Evolutionary conservation across 2,329 filamentous ascomycete genomes (phyloP).

Genomic region (Hansfordia pulvinata): DNA sequence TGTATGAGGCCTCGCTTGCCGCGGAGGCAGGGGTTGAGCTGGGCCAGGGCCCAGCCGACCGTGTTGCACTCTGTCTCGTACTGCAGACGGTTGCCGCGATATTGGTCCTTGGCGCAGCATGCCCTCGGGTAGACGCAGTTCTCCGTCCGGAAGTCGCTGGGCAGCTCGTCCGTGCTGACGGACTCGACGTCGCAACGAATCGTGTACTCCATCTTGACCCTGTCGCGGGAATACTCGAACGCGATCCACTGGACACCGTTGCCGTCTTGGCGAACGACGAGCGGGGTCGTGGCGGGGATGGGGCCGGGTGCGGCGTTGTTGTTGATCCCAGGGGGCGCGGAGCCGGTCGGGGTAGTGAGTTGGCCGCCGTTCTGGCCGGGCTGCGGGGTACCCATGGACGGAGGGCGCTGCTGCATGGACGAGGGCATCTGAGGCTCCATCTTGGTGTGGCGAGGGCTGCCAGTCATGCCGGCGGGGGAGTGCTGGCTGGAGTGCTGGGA

Average conservation of each 20-base stretch:
- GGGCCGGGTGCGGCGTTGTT: conserved; percentile 88
- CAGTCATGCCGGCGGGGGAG: conserved; percentile 40
- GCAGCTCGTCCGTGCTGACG: conserved; percentile 76
- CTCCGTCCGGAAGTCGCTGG: conserved; percentile 86
- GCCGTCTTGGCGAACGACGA: conserved; percentile 87
- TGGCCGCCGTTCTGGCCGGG: conserved; percentile 28
- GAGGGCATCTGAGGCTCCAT: conserved; percentile 48
- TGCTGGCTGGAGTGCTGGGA: conserved; percentile 44
- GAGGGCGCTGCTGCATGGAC: conserved; percentile 48
- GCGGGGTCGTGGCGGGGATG: conserved; percentile 88
- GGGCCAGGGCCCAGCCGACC: conserved; percentile 96
- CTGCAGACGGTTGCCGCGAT: conserved; percentile 85
- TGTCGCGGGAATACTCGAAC: conserved; percentile 92
- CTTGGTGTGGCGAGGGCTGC: conserved; percentile 47
- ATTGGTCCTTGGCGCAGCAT: conserved; percentile 89
- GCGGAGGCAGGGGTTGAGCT: conserved; percentile 79
- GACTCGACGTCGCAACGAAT: conserved; percentile 97
- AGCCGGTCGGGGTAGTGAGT: conserved; percentile 29
- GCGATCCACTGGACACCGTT: conserved; percentile 98
- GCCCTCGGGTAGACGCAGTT: conserved; percentile 97
- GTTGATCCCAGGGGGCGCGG: conserved; percentile 46
- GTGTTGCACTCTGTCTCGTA: conserved; percentile 99
- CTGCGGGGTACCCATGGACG: conserved; percentile 32
- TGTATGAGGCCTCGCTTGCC: conserved; percentile 95
- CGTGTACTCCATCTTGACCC: conserved; percentile 99